Evolutionary conservation across 768 basidiomycete species (phyloP).

Genomic region (Xanthoconium stramineum): DNA sequence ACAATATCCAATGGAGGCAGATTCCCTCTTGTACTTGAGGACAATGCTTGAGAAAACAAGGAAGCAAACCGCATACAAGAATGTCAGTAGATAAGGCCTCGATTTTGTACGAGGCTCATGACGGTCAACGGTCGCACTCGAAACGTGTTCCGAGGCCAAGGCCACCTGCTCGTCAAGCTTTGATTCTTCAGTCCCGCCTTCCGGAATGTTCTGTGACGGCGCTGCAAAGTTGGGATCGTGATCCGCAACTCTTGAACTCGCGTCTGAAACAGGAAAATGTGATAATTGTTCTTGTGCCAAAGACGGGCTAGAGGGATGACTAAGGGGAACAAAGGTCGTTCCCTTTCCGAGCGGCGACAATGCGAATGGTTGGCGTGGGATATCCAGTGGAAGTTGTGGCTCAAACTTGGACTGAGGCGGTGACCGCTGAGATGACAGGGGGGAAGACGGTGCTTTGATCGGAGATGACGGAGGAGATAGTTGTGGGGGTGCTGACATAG

Average conservation of each 20-base stretch:
- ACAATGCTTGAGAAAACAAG: constrained; percentile 34
- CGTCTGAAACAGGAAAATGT: constrained; percentile 3
- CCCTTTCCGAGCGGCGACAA: constrained; percentile 15
- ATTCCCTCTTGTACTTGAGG: constrained; percentile 61
- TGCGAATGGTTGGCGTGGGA: constrained; percentile 29
- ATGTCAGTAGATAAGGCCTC: constrained; percentile 36
- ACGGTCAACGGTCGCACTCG: constrained; percentile 30
- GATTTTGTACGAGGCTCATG: constrained; percentile 14
- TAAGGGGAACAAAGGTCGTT: constrained; percentile 13
- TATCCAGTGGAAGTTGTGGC: constrained; percentile 45
- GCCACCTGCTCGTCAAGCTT: constrained; percentile 24
- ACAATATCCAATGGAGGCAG: constrained; percentile 74
- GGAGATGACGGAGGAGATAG: constrained; percentile 43
- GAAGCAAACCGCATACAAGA: constrained; percentile 39
- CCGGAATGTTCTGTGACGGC: constrained; percentile 18
- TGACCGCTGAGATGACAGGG: constrained; percentile 29
- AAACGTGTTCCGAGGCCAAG: constrained; percentile 38
- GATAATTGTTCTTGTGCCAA: constrained; percentile 9
- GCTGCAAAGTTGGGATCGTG: not conserved
- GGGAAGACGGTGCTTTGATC: constrained; percentile 24
- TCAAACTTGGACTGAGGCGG: constrained; percentile 58
- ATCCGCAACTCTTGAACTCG: not conserved
- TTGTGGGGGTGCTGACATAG: constrained; percentile 69
- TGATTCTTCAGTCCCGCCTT: constrained; percentile 16
- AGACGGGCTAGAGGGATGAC: constrained; percentile 18